These are phyloP conservation scores for Tricholoma sp. DNA, from an alignment of 768 basidiomycete species.

Conservation along the genomic window DNA sequence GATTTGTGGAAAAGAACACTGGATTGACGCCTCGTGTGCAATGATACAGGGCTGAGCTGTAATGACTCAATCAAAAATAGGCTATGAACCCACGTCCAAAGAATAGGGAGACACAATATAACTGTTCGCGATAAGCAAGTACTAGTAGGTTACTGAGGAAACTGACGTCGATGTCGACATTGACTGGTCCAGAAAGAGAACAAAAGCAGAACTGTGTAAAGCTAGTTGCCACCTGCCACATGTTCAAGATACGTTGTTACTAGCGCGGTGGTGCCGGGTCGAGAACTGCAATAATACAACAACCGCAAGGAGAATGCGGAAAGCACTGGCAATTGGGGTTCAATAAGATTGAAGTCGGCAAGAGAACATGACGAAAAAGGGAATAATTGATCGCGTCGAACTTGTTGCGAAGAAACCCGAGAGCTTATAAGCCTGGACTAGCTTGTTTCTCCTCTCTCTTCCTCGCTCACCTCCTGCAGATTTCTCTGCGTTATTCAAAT, in stretches of 20 bases:
- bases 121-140: background rate
- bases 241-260: background rate
- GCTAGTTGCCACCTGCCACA: background rate
- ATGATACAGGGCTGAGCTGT: conserved; percentile 2
- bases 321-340: background rate
- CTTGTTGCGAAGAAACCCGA: conserved; percentile 10
- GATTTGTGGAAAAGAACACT: conserved; percentile 16
- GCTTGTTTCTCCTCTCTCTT: conserved; percentile 1
- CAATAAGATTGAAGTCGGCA: conserved; percentile 3
- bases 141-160: background rate
- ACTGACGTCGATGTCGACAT: background rate
- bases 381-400: conserved; percentile 16
- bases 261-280: background rate
- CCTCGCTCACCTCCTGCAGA: background rate
- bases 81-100: background rate
- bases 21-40: conserved; percentile 22
- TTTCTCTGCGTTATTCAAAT: background rate
- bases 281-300: background rate
- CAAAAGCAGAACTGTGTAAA: background rate
- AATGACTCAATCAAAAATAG: background rate
- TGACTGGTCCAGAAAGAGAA: background rate
- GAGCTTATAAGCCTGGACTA: conserved; percentile 13
- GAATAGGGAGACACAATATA: background rate
- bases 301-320: background rate
- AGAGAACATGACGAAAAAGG: conserved; percentile 11